A percentile compares a stretch with the other conserved stretches of the same genome.
These are phyloP conservation scores for Trichoderma parareesei DNA, from an alignment of 495 filamentous ascomycete species.

Conservation along the genomic window DNA sequence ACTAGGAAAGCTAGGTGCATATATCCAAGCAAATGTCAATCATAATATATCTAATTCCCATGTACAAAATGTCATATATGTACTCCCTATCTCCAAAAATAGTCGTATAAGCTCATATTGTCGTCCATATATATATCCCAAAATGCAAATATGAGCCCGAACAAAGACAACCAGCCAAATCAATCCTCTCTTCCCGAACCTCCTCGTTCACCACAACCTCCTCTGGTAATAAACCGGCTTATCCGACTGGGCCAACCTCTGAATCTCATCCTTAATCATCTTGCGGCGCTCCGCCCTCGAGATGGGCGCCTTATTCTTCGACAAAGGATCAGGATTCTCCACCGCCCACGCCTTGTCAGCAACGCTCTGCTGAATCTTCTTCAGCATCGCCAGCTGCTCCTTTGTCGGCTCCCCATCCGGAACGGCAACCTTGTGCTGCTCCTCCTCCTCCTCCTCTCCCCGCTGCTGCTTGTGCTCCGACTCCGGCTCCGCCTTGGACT, in stretches of 20 bases:
- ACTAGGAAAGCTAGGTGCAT: too few relatives aligned
- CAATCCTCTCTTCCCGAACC: background rate
- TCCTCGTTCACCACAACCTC: constrained; percentile 31
- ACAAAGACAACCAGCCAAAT: background rate
- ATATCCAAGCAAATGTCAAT: too few relatives aligned
- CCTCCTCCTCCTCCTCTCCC: constrained; percentile 12
- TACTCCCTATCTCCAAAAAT: too few relatives aligned
- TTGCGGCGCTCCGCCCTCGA: constrained; percentile 40
- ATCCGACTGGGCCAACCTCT: constrained; percentile 30
- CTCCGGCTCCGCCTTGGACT: constrained; percentile 6
- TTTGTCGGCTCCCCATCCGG: background rate
- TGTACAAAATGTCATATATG: too few relatives aligned
- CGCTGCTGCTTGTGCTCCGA: constrained; percentile 12
- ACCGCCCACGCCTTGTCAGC: constrained; percentile 11
- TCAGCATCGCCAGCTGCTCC: constrained; percentile 14
- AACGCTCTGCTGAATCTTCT: constrained; percentile 14
- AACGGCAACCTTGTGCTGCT: background rate
- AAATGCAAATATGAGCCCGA: background rate
- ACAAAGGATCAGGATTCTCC: constrained; percentile 11
- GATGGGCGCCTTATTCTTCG: constrained; percentile 24
- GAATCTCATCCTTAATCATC: constrained; percentile 44
- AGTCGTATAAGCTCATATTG: too few relatives aligned
- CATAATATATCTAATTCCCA: too few relatives aligned
- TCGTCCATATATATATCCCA: background rate
- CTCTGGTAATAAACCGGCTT: constrained; percentile 38